Conservation (phyloP, 2,329 filamentous ascomycete genomes). For the Penicillium rolfsii region DNA sequence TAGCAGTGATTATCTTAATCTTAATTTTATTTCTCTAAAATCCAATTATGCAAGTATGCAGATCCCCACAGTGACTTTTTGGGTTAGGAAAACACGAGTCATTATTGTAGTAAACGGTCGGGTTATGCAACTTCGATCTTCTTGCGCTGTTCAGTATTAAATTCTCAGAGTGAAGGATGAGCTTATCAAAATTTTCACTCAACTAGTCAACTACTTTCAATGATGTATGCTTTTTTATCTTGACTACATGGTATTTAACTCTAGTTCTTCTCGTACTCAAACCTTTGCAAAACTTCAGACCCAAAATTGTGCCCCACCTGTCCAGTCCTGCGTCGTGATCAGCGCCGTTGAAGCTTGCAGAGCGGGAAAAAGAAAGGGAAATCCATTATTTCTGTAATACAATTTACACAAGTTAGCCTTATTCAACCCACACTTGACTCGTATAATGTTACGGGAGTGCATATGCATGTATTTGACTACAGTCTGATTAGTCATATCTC, state of each 20-base stretch:
- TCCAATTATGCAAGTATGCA: not conserved
- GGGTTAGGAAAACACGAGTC: not conserved
- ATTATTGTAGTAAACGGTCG: not conserved
- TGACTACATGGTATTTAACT: not conserved
- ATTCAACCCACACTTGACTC: too few relatives aligned
- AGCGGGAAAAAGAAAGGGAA: slow-evolving; percentile 6
- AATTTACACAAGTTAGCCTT: not conserved
- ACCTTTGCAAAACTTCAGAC: not conserved
- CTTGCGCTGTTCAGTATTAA: not conserved
- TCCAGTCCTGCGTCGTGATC: slow-evolving; percentile 13
- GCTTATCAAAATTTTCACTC: not conserved
- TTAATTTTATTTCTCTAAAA: not conserved
- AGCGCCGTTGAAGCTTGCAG: slow-evolving; percentile 19
- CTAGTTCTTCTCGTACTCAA: not conserved
- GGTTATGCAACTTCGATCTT: not conserved
- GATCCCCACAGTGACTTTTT: not conserved
- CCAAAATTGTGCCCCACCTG: slow-evolving; percentile 3
- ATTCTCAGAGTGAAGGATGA: not conserved
- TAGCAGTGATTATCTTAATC: not conserved
- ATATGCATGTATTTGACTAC: not conserved
- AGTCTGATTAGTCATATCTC: not conserved
- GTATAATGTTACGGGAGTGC: too few relatives aligned
- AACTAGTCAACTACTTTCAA: not conserved
- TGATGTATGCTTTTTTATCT: not conserved
- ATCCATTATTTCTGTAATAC: not conserved